phyloP scores from a whole-genome alignment of 2,329 filamentous ascomycete genomes.

The Xylariales sp. region DNA sequence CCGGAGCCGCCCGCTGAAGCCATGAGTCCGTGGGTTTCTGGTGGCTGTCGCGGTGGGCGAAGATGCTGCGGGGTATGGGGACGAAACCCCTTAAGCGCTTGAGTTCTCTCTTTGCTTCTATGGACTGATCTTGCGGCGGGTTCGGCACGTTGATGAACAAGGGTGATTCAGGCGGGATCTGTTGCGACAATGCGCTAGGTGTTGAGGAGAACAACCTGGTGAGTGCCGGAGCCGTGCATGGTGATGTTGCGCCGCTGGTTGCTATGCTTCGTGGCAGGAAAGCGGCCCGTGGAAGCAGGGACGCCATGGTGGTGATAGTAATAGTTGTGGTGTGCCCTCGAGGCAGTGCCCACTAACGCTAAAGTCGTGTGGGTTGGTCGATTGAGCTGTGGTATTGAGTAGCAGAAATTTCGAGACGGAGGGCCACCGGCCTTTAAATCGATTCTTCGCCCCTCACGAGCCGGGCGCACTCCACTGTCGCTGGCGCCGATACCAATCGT shows the following conservation, averaged over 20 bases:
- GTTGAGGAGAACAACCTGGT: conserved; percentile 60
- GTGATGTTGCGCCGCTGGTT: conserved; percentile 33
- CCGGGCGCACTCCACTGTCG: conserved; percentile 1
- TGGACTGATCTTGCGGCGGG: conserved; percentile 74
- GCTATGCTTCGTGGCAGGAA: conserved; percentile 30
- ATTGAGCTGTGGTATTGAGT: background rate
- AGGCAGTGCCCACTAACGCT: background rate
- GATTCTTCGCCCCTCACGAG: background rate
- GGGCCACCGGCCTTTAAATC: background rate
- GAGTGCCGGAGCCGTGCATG: conserved; percentile 45
- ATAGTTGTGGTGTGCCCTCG: conserved; percentile 11
- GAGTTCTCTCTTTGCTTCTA: conserved; percentile 52
- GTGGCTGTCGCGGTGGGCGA: conserved; percentile 66
- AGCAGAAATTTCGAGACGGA: background rate
- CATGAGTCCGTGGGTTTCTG: conserved; percentile 73
- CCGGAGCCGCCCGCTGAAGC: conserved; percentile 68
- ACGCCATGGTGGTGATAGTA: conserved; percentile 38
- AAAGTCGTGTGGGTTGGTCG: background rate
- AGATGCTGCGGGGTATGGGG: conserved; percentile 84
- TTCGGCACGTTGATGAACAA: conserved; percentile 85
- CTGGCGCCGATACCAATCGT: conserved; percentile 9
- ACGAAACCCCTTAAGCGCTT: conserved; percentile 78
- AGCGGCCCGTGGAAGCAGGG: conserved; percentile 33
- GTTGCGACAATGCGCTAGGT: conserved; percentile 49
- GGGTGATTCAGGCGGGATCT: conserved; percentile 87